Evolutionary conservation across 192 early-diverging fungal species (phyloP).

Genomic region (Coemansia sp.): DNA sequence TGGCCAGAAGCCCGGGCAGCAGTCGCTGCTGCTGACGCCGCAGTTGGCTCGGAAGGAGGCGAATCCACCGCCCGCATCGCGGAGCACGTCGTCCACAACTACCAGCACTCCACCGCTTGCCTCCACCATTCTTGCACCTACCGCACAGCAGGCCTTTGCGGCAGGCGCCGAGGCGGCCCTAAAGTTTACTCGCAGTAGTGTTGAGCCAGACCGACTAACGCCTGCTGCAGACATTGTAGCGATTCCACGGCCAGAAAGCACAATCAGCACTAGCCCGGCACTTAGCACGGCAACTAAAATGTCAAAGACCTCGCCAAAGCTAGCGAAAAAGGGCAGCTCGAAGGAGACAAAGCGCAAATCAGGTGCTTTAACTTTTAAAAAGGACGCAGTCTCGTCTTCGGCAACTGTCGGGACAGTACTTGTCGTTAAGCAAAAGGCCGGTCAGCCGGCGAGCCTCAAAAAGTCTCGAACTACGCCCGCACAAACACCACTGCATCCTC

Average conservation of each 20-base stretch:
- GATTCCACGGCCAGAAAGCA: constrained; percentile 9
- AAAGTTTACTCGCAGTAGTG: neutral
- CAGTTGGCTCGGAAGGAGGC: constrained; percentile 6
- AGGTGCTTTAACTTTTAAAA: constrained; percentile 3
- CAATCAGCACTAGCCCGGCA: constrained; percentile 35
- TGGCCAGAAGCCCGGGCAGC: neutral
- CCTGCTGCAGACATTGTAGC: neutral
- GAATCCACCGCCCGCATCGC: neutral
- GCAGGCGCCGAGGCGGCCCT: neutral
- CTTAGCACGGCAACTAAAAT: constrained; percentile 33
- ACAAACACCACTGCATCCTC: neutral
- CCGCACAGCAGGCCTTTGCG: neutral
- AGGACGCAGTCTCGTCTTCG: neutral
- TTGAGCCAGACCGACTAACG: neutral
- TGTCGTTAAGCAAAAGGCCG: neutral
- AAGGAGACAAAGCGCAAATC: constrained; percentile 24
- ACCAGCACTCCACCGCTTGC: constrained; percentile 28
- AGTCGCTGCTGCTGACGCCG: neutral
- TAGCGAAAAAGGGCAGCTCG: neutral
- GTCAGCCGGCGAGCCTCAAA: neutral
- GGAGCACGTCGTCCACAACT: constrained; percentile 21
- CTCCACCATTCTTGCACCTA: constrained; percentile 6
- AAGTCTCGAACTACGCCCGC: constrained; percentile 5
- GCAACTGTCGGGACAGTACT: neutral
- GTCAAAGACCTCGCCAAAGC: constrained; percentile 27